Evolutionary conservation across 352 stramenopile genomes (phyloP).

Genomic region (Globisporangium emineosum): DNA sequence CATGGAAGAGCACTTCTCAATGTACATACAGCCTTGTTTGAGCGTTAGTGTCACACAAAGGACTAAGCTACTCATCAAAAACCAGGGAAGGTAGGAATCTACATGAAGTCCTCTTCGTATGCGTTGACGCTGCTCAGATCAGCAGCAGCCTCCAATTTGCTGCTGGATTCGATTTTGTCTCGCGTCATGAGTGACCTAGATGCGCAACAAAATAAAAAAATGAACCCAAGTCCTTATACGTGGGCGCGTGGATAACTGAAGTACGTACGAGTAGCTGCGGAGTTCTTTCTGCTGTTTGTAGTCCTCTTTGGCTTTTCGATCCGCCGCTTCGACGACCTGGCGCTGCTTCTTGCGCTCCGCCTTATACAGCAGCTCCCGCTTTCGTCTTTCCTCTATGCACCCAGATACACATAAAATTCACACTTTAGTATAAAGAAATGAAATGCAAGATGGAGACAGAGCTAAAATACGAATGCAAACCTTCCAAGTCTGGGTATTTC

Average conservation of each 20-base stretch:
- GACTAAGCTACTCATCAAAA: neutral
- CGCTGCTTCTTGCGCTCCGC: slow-evolving; percentile 66
- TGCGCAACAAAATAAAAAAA: neutral
- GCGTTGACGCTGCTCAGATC: slow-evolving; percentile 33
- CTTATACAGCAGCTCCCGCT: slow-evolving; percentile 74
- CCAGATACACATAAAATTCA: neutral
- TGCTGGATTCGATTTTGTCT: slow-evolving; percentile 57
- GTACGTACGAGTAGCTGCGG: slow-evolving; percentile 67
- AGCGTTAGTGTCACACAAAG: neutral
- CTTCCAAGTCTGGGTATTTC: slow-evolving; percentile 74
- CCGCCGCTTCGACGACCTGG: slow-evolving; percentile 42
- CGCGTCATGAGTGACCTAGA: slow-evolving; percentile 53
- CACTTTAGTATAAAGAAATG: neutral
- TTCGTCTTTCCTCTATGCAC: slow-evolving; percentile 48
- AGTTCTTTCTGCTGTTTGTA: slow-evolving; percentile 75
- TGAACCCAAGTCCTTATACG: neutral
- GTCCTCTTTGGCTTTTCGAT: slow-evolving; percentile 53
- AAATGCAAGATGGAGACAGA: neutral
- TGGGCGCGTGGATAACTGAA: neutral
- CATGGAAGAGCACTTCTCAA: neutral
- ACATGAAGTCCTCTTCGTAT: slow-evolving; percentile 85
- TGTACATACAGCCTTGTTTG: too few species aligned
- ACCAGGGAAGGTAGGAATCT: neutral
- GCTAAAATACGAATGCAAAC: slow-evolving; percentile 15
- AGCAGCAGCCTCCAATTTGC: slow-evolving; percentile 21